Evolutionary conservation across 1,284 basidiomycete species (phyloP), one percentile per base, ranked within the genome.

Genomic region (Rhizoctonia solani): DNA sequence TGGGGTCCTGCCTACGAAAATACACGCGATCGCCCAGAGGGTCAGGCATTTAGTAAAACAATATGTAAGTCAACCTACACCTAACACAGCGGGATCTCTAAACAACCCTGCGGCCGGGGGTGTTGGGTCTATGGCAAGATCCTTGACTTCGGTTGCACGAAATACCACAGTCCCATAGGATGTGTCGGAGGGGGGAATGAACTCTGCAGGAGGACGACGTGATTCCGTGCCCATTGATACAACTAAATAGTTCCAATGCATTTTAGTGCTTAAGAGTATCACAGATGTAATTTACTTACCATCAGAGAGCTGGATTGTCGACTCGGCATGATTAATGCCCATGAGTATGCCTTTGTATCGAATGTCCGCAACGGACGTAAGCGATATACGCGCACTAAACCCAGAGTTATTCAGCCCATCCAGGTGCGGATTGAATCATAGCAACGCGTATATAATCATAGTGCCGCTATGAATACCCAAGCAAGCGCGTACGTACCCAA

Each of bases 331-430:
- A 78, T 94, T 90, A 75, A 94, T 93, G 32, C 89, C 89, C 63
- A 89, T 89, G 50, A 95, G 81, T 69, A 92, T 91, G 70, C 92
- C 92, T 71, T 90, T 85, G 79, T 95, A 95, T 66, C 92, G 88
- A 72, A 94, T 90, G 83, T 93, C 92, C 66, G 91, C 93, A 75
- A 92, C 90, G 69, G 92, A 93, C 75, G 92, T 89, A 75, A 95
- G 86, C 71, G 90, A 92, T 72, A 95, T 94, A 42, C 55, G 67
- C 32, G 70, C 54, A 23, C 70, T 71, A 42, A 23, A 54, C n/a
- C n/a, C 27, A n/a, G 14, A 9, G 30, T 21, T 29, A 27, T 19
- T 69, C 53, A 59, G 46, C 47, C 13, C 32, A 19, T 25, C 19
- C 32, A 34, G 21, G 19, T 37, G 25, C 30, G 41, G 25, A 9